Evolutionary conservation across 169 alveolate species (phyloP).

Genomic region (Prorocentrum cordatum): DNA sequence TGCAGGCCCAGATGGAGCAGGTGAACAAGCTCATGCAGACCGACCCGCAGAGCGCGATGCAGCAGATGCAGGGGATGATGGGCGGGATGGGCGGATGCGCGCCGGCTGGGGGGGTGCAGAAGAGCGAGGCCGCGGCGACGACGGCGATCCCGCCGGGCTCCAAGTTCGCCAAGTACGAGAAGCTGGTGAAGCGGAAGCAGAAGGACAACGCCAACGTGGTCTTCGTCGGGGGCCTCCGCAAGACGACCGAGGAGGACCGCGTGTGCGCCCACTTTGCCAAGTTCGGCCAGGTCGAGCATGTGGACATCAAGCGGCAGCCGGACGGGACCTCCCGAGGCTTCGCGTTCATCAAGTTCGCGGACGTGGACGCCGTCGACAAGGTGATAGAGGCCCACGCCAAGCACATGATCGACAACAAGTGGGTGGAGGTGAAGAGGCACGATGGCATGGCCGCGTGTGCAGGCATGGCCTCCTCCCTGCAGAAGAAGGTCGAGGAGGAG

Average conservation of each 20-base stretch:
- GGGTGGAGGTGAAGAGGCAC: constrained; percentile 69
- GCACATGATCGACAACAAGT: constrained; percentile 70
- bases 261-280: constrained; percentile 54
- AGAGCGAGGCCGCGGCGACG: too few species aligned
- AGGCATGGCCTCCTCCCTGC: constrained; percentile 32
- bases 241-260: constrained; percentile 63
- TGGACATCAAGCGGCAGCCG: constrained; percentile 64
- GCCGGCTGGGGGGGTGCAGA: too few species aligned
- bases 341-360: constrained; percentile 43
- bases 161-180: too few species aligned
- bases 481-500: constrained; percentile 19
- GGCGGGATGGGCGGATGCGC: too few species aligned
- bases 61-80: too few species aligned
- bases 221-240: constrained; percentile 53
- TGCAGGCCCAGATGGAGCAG: too few species aligned
- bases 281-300: constrained; percentile 69
- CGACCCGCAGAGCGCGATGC: too few species aligned
- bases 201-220: constrained; percentile 30
- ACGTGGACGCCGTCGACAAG: constrained; percentile 39
- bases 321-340: constrained; percentile 63
- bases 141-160: too few species aligned
- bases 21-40: too few species aligned
- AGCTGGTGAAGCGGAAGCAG: too few species aligned
- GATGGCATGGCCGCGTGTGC: constrained; percentile 57
- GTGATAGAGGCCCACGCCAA: constrained; percentile 67